Evolutionary conservation across 148 eudicot species (phyloP), one percentile per base, ranked within the genome.

Genomic region (Camellia lanceoleosa): DNA sequence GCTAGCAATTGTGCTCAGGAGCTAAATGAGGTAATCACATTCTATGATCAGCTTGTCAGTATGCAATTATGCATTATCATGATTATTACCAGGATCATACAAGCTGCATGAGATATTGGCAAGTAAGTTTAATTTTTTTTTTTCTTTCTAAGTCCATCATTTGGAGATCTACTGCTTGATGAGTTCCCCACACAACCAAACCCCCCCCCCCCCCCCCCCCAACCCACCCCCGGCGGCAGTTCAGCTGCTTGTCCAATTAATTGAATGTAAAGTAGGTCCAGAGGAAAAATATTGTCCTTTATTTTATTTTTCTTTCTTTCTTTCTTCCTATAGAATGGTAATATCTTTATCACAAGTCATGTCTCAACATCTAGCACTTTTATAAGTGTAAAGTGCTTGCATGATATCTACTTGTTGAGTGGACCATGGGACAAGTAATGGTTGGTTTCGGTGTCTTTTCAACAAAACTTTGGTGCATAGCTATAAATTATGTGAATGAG

Each of bases 11-110:
- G 96, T 82, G 78, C 75, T 41, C 78, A 75, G 58, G 90, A 93
- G 78, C 86, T 95, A 38, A 72, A 52, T 73, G 80, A 83, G 90
- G 98, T 93, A 86, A 79, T 41, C 30, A 66, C 20, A 82, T 80
- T 60, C 55, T 19, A 5, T 47, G 68, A 5, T 30, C 72, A 59
- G 46, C 58, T 55, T 41, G 51, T n/a, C 20, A 38, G 11, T 62
- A 42, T 55, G n/a, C 10, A 68, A 38, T 6, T 62, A 42, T 55
- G n/a, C 10, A 68, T 79, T 55, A 54, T 43, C 18, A 55, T 61
- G 58, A 61, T 61, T 71, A n/a, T 44, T 20, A 49, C 56, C 19
- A 71, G 30, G 30, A 14, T 47, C 2, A 4, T 64, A 60, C n/a
- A 15, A 60, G 64, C 64, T 60, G 64, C 64, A 60, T 66, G 5